Evolutionary conservation across 148 eudicot species (phyloP).

Genomic region (Simmondsia chinensis): DNA sequence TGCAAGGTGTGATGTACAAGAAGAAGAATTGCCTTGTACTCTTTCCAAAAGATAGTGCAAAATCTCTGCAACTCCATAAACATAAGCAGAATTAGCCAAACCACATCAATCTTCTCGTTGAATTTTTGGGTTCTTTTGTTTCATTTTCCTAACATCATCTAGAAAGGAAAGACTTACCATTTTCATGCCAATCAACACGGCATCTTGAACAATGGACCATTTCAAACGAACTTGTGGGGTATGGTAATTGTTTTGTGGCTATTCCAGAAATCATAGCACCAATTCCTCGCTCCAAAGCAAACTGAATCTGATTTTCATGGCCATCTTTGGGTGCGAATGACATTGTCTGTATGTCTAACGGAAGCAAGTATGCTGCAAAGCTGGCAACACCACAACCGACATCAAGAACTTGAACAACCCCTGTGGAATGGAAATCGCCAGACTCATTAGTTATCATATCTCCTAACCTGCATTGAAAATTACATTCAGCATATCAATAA

Average conservation of each 20-base stretch:
- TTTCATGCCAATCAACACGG: constrained; percentile 92
- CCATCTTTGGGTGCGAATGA: constrained; percentile 98
- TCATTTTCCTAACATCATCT: no score
- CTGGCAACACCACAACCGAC: constrained; percentile 99
- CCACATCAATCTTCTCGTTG: no score
- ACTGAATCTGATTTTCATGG: constrained; percentile 97
- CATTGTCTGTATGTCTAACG: constrained; percentile 73
- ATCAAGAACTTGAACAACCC: constrained; percentile 85
- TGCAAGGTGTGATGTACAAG: no score
- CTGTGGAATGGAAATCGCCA: constrained; percentile 77
- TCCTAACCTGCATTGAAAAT: constrained; percentile 60
- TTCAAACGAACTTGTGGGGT: constrained; percentile 82
- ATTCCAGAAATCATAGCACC: constrained; percentile 88
- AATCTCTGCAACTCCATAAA: no score
- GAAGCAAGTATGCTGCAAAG: constrained; percentile 84
- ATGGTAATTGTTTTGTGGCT: constrained; percentile 88
- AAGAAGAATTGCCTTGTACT: no score
- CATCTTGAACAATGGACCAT: constrained; percentile 98
- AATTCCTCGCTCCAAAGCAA: constrained; percentile 92
- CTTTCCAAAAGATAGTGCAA: no score
- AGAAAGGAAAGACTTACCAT: constrained; percentile 37
- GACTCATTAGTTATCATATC: constrained; percentile 80
- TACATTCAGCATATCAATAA: constrained; percentile 14
- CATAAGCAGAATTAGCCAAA: no score
- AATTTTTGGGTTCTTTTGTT: no score